Evolutionary conservation across 306 rosid genomes (phyloP).

Genomic region (Prunus davidiana): DNA sequence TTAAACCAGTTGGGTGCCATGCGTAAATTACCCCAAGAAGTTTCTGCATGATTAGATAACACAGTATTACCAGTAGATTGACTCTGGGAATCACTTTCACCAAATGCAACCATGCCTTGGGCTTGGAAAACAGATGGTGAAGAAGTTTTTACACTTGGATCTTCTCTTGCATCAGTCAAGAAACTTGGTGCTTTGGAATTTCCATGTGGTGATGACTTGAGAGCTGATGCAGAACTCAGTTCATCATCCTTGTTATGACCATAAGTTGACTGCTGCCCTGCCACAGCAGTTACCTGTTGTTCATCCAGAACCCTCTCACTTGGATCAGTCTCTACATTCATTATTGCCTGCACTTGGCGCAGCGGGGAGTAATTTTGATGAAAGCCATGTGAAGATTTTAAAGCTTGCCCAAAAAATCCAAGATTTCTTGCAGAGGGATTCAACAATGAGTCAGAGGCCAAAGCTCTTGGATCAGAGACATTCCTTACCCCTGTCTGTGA

Average conservation of each 20-base stretch:
- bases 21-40: conserved; percentile 22
- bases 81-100: conserved; percentile 30
- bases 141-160: conserved; percentile 15
- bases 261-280: conserved; percentile 28
- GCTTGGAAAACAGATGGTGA: conserved; percentile 28
- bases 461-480: conserved; percentile 30
- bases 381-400: conserved; percentile 22
- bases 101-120: conserved; percentile 27
- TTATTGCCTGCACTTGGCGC: conserved; percentile 28
- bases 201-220: conserved; percentile 17
- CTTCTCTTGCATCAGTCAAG: conserved; percentile 39
- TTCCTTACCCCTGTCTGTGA: conserved; percentile 28
- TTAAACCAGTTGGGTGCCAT: conserved; percentile 41
- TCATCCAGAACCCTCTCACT: conserved; percentile 27
- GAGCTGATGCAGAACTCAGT: conserved; percentile 24
- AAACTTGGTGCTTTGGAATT: conserved; percentile 23
- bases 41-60: conserved; percentile 24
- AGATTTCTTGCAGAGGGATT: conserved; percentile 28
- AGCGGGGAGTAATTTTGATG: conserved; percentile 27
- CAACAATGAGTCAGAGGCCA: conserved; percentile 28
- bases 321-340: conserved; percentile 35
- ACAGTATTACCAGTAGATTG: conserved; percentile 28
- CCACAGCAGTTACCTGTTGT: conserved; percentile 21
- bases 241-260: conserved; percentile 27
- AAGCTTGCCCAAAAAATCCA: conserved; percentile 20